phyloP scores from a whole-genome alignment of 192 early-diverging fungal genomes.

The Podochytrium sp. region DNA sequence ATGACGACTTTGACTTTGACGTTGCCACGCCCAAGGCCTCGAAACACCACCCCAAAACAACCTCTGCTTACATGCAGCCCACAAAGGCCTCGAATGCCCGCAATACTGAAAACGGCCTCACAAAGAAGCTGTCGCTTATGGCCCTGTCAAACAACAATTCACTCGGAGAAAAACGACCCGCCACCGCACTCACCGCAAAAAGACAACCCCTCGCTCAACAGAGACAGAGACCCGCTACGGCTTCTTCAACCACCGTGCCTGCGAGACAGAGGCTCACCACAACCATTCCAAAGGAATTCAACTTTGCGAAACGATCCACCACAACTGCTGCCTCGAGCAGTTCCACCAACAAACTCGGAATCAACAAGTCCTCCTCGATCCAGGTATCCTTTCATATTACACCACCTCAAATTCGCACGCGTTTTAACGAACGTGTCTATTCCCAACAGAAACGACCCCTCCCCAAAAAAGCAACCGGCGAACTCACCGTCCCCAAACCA shows the following conservation, averaged over 20 bases:
- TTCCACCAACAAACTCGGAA: no score
- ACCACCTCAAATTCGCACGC: background rate
- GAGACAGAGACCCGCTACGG: background rate
- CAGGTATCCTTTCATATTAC: slow-evolving; percentile 19
- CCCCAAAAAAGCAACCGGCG: slow-evolving; percentile 26
- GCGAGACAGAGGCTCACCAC: background rate
- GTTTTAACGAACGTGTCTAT: background rate
- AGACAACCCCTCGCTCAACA: background rate
- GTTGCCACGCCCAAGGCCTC: slow-evolving; percentile 6
- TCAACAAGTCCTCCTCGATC: slow-evolving; percentile 15
- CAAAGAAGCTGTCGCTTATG: no score
- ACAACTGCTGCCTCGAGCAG: no score
- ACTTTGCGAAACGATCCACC: slow-evolving; percentile 24
- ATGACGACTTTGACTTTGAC: background rate
- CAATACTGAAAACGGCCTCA: no score
- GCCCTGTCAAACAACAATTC: background rate
- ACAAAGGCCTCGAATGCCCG: no score
- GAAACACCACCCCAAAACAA: background rate
- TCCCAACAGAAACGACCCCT: slow-evolving; percentile 10
- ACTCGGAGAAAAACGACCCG: background rate
- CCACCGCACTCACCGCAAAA: background rate
- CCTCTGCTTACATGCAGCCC: background rate
- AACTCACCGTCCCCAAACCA: slow-evolving; percentile 56
- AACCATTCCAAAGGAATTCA: slow-evolving; percentile 51
- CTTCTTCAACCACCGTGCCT: background rate